These are phyloP conservation scores for Rhizopus delemar DNA, from an alignment of 371 early-diverging fungal genomes.

Conservation along the genomic window DNA sequence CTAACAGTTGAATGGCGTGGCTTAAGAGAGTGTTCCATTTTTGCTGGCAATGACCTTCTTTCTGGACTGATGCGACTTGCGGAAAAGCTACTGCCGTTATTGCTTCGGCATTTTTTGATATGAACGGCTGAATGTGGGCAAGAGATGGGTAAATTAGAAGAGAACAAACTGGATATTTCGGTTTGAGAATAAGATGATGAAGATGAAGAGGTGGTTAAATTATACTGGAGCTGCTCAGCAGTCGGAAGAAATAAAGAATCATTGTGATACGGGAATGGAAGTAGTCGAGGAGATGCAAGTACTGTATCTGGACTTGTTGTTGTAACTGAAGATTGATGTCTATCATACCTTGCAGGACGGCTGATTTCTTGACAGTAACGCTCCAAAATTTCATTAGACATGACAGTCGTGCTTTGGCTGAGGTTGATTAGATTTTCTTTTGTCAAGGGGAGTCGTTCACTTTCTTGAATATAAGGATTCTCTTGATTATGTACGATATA, in stretches of 20 bases:
- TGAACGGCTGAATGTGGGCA: slow-evolving; percentile 1
- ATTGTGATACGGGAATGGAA: slow-evolving; percentile 51
- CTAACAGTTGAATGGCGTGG: background rate
- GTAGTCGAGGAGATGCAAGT: slow-evolving; percentile 29
- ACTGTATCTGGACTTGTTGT: slow-evolving; percentile 16
- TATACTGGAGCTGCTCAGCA: slow-evolving; percentile 27
- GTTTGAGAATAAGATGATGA: slow-evolving; percentile 9
- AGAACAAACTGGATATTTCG: slow-evolving; percentile 16
- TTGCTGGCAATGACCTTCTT: slow-evolving; percentile 17
- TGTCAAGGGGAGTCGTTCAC: slow-evolving; percentile 16
- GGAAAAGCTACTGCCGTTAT: slow-evolving; percentile 5
- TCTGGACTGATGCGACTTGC: slow-evolving; percentile 3
- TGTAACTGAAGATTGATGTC: slow-evolving; percentile 9
- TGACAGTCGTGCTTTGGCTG: background rate
- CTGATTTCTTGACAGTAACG: slow-evolving; percentile 14
- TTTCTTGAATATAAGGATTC: background rate
- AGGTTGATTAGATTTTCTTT: slow-evolving; percentile 17
- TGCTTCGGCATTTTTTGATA: slow-evolving; percentile 3
- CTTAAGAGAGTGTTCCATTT: background rate
- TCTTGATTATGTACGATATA: background rate
- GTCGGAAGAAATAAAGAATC: slow-evolving; percentile 41
- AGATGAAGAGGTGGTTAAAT: background rate
- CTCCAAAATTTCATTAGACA: slow-evolving; percentile 10
- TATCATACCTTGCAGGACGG: background rate
- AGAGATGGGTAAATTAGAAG: slow-evolving; percentile 10